Evolutionary conservation across 352 stramenopile genomes (phyloP), one percentile per base, ranked within the genome.

Genomic region (Elongisporangium anandrum): DNA sequence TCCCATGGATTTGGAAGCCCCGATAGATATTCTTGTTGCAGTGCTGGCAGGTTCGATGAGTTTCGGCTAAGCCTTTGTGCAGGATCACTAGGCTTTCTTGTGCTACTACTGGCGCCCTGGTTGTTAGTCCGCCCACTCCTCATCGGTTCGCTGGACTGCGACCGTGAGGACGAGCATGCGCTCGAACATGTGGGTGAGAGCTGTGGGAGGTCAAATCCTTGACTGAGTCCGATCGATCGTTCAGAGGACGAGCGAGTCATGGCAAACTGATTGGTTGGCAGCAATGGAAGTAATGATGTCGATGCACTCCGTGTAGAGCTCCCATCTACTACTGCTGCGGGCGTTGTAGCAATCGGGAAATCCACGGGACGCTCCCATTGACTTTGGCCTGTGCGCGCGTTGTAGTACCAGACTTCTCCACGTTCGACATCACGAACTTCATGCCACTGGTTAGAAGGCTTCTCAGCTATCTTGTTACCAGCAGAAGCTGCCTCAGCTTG

Each of bases 361-460:
- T 49, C 49, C 7, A 41, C 26, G 0, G 86, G 84, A 9, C 65
- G 68, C 49, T 90, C 81, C 85, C 85, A 95, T 50, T 95, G 83
- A 64, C 81, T 92, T 15, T 82, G 63, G 3, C 81, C 81, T 5
- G 83, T 93, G 2, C 56, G 55, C 2, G 72, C 63, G 55, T 95
- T 95, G 69, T 93, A 95, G 61, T 85, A 95, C 85, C 85, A 95
- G 15, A 86, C 73, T 45, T 92, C 84, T 6, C 70, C 75, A 8
- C 69, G 63, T 17, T 87, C 78, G 9, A 88, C 65, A 57, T 95
- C 85, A 4, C 81, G 82, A 9, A 95, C 79, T 55, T 92, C 64
- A 45, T 87, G 77, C 85, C 85, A 95, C 49, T 81, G 66, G 26
- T 73, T 57, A 0, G 24, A 47, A 9, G 64, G 26, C 20, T 61